Evolutionary conservation across 805 yeast genomes (phyloP).

Genomic region (Saccharomycopsis schoenii): DNA sequence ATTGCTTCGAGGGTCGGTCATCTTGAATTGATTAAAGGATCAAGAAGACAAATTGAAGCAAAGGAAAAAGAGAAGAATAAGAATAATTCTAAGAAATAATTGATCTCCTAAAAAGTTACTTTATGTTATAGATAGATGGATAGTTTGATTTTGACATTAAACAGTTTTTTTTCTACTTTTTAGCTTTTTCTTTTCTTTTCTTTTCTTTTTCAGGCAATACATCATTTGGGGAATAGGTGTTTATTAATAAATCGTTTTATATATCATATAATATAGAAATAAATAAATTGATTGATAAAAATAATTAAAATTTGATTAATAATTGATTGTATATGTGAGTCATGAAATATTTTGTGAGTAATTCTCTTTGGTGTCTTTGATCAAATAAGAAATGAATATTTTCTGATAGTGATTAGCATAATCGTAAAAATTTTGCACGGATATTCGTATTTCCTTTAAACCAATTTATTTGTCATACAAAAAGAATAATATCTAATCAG

Average conservation of each 20-base stretch:
- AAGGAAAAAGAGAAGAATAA: slow-evolving; percentile 41
- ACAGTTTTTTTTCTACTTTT: neutral
- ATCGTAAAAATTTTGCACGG: too few species aligned
- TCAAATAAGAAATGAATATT: too few species aligned
- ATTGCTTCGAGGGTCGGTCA: slow-evolving; percentile 91
- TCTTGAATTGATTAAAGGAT: slow-evolving; percentile 81
- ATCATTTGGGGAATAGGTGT: neutral
- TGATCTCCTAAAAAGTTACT: neutral
- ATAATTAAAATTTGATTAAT: too few species aligned
- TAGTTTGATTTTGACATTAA: neutral
- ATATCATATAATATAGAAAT: neutral
- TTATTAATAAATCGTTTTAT: neutral
- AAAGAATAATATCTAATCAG: too few species aligned
- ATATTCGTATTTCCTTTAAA: too few species aligned
- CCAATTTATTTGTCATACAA: too few species aligned
- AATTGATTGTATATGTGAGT: too few species aligned
- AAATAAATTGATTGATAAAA: too few species aligned
- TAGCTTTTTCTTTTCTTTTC: neutral
- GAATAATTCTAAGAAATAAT: slow-evolving; percentile 19
- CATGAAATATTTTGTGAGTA: too few species aligned
- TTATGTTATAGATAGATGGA: neutral
- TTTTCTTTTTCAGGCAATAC: neutral
- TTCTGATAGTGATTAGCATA: too few species aligned
- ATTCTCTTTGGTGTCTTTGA: too few species aligned
- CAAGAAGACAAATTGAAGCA: slow-evolving; percentile 74